Evolutionary conservation across 1,284 basidiomycete species (phyloP), one percentile per base, ranked within the genome.

Genomic region (Heterobasidion occidentale): DNA sequence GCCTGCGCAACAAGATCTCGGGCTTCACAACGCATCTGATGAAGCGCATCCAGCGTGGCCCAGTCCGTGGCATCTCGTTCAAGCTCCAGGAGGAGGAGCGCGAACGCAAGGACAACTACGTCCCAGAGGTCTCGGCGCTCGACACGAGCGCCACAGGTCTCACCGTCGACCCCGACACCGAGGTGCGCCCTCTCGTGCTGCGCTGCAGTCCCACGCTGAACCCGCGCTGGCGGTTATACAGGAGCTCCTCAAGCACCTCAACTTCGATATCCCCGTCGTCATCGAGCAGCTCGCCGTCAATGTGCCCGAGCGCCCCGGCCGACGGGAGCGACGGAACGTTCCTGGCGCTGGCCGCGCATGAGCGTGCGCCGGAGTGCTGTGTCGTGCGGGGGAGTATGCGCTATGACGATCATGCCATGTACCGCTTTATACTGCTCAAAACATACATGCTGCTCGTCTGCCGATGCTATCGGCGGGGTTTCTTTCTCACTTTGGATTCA

Each of bases 21-120:
- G 96, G 96, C 57, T 99, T 98, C 88, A 99, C 97, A 64, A 99
- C 96, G 68, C 97, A 99, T 75, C 82, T 99, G 73, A 99, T 99
- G 97, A 98, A 95, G 85, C 94, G 97, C 71, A 99, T 99, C 71
- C 94, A 98, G 77, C 89, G 89, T 65, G 96, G 96, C n/a, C 97
- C 97, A 68, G 97, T 99, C 63, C 94, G 95, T 68, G 97, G 97
- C 70, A 99, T 99, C 76, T 98, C 95, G 63, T 99, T 99, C 94
- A 98, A 98, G 80, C 90, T 99, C 65, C 97, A 99, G 76, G 97
- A 99, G 74, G 97, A 99, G 79, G 97, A 99, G 81, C 87, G 97
- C 65, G 97, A 99, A 80, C 83, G 96, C 71, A 99, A 99, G 86
- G 95, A 98, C 74, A 94, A 96, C 81, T 97, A 95, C 75, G 94